Conservation (phyloP, 2,329 filamentous ascomycete species). For the Phialophora expanda region DNA sequence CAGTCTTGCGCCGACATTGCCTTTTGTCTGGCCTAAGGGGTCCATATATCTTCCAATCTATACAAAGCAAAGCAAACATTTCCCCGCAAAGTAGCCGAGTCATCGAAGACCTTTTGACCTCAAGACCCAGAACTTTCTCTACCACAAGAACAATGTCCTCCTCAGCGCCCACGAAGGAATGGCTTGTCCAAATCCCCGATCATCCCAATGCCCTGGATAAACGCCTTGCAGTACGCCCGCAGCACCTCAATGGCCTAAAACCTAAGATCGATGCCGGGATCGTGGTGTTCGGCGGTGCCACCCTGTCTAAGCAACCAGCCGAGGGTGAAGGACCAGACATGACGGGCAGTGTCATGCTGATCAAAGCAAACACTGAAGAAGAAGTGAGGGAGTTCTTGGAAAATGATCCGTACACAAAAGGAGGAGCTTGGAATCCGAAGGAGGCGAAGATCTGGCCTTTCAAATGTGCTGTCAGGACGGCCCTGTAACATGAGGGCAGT, state of each 20-base stretch:
- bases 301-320: conserved; percentile 68
- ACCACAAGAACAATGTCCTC: conserved; percentile 30
- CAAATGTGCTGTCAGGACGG: conserved; percentile 37
- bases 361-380: conserved; percentile 69
- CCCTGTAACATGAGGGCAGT: conserved; percentile 24
- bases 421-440: conserved; percentile 80
- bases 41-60: neutral
- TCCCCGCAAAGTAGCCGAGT: neutral
- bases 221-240: conserved; percentile 40
- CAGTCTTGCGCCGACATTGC: neutral
- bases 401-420: conserved; percentile 73
- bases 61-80: neutral
- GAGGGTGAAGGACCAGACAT: conserved; percentile 66
- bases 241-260: conserved; percentile 34
- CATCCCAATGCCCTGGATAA: conserved; percentile 65
- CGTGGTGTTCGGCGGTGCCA: conserved; percentile 59
- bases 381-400: conserved; percentile 70
- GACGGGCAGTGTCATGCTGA: conserved; percentile 76
- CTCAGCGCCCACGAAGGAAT: conserved; percentile 56
- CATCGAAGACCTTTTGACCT: neutral
- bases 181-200: conserved; percentile 72
- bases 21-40: neutral
- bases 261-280: conserved; percentile 33
- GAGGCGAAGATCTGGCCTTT: conserved; percentile 56
- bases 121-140: conserved; percentile 1